Base-by-base conservation (phyloP, 1,284 basidiomycete species). In the Irpex sp. region DNA sequence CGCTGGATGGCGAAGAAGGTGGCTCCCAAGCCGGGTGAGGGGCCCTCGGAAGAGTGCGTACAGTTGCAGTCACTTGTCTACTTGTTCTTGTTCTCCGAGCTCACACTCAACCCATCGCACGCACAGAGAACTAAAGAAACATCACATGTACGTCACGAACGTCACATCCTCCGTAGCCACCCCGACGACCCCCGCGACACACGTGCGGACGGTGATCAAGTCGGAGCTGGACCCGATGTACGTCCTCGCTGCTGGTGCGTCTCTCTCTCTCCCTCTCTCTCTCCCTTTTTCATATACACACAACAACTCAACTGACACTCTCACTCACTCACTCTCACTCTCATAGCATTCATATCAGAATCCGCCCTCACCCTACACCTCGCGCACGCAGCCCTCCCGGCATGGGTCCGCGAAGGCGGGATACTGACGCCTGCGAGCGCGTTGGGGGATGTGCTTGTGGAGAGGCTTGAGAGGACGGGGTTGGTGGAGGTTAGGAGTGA, bases 211-310 rank as follows among this genome's bases (percentile, higher is more conserved):
- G 1, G 81, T 83, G 44, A 75, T 88, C 59, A 78, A 75, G 58
- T 88, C 85, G 1, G 79, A 85, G 52, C 92, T 92, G n/a, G 92
- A 95, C 71, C 91, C 92, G 3, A 92, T 93, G 2, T 94, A 95
- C 75, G 73, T 83, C 15, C 76, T 88, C 40, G 89, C 92, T 1
- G 79, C 89, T 4, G 76, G 89, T 90, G 56, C 51, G n/a, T 17
- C 19, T 36, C n/a, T n/a, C n/a, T 21, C 21, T 11, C n/a, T 60
- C 40, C 26, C 19, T 54, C 5, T 52, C 13, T 7, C 49, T 6
- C 6, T 52, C 6, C n/a, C n/a, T n/a, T n/a, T n/a, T n/a, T n/a
- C n/a, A n/a, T n/a, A n/a, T n/a, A n/a, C n/a, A n/a, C n/a, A n/a
- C n/a, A n/a, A n/a, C n/a, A n/a, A n/a, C n/a, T n/a, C n/a, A n/a